Evolutionary conservation across 208 protist species (phyloP), one percentile per base, ranked within the genome.

Genomic region (Blechomonas ayalai): DNA sequence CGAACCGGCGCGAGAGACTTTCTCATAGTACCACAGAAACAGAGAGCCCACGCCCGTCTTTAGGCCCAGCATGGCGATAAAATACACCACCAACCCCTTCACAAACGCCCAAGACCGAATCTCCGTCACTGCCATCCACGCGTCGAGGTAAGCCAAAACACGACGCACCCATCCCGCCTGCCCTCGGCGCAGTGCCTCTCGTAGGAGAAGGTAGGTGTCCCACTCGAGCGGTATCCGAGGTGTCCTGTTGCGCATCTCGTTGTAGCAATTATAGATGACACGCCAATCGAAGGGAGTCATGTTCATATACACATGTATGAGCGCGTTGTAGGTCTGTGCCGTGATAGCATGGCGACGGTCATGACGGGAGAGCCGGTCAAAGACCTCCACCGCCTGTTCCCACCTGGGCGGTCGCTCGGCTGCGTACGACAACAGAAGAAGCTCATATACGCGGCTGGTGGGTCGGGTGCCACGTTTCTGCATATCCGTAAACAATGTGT

Each of bases 241-340:
- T 39, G 3, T 76, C 44, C 65, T 67, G 33, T 54, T 38, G 52
- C 86, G 75, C 64, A 94, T 64, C 42, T 90, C 81, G 24, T 73
- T 59, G 54, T 94, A 94, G 54, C 79, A 89, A 59, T 90, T 90
- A 58, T 94, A 90, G 7, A 94, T 82, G 15, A 89, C 70, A 13
- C 86, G 74, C 82, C 86, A 94, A 59, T 94, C 86, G 48, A 88
- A 94, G 0, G 86, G 86, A 20, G 53, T 54, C 69, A 90, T 91
- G 64, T 94, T 90, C 48, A 88, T 50, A 52, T 94, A 90, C 38
- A 90, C 86, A 4, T 54, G 56, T 73, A 94, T 84, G 1, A 94
- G 69, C 1, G 81, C 73, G 45, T 90, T 86, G 76, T 94, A 94
- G 9, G 73, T 89, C 41, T 69, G 33, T n/a, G 76, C 64, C 6